Evolutionary conservation across 495 filamentous ascomycete genomes (phyloP).

Genomic region (Neurospora intermedia): DNA sequence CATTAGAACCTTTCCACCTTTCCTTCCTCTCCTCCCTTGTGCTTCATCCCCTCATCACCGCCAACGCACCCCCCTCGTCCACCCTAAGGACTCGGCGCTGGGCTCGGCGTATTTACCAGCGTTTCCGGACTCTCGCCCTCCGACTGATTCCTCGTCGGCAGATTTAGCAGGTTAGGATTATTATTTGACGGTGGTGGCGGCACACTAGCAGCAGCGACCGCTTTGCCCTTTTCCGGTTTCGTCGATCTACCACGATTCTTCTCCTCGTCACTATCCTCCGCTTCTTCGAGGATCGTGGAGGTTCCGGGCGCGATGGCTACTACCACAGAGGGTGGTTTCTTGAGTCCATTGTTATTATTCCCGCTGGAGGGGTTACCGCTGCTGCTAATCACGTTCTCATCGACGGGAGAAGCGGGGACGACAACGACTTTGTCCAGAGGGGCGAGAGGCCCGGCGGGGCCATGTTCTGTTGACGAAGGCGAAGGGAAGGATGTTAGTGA

Average conservation of each 20-base stretch:
- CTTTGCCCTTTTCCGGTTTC: slow-evolving; percentile 10
- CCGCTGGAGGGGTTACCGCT: neutral
- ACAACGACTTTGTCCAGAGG: neutral
- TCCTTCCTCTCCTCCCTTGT: neutral
- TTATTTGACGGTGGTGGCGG: neutral
- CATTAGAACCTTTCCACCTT: neutral
- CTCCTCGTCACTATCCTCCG: neutral
- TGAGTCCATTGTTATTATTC: neutral
- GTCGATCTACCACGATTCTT: neutral
- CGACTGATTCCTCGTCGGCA: neutral
- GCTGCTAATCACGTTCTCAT: neutral
- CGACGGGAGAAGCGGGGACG: neutral
- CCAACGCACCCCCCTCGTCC: neutral
- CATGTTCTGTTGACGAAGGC: neutral
- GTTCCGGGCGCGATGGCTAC: neutral
- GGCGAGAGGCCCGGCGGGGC: neutral
- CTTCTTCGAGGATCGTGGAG: neutral
- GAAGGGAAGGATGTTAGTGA: neutral
- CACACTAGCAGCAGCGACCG: neutral
- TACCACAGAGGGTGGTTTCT: neutral
- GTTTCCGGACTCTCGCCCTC: slow-evolving; percentile 21
- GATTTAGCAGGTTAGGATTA: neutral
- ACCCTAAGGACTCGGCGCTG: neutral
- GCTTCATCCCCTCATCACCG: neutral
- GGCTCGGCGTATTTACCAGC: slow-evolving; percentile 9